Base-by-base conservation (phyloP, 805 yeast genomes). In the Debaryomyces hansenii region DNA sequence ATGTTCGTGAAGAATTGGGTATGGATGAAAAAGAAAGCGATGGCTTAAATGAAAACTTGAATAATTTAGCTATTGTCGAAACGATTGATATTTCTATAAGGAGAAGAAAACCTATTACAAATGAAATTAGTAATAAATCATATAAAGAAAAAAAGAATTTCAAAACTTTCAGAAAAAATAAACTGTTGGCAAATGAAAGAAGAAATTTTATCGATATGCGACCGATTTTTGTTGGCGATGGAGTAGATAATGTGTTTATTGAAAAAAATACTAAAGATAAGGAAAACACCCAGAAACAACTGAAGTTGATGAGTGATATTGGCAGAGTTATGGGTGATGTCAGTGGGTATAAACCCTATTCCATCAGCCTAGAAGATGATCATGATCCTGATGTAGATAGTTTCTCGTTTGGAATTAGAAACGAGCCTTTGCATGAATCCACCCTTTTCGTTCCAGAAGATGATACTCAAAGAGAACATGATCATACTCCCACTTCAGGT, bases 61-160 rank as follows among this genome's bases (percentile, higher is more conserved):
- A 50, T n/a, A 56, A 61, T 36, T 45, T 69, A 21, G 66, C 65
- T 0, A 59, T 66, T 12, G 71, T 69, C 4, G 72, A 69, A 46
- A 52, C 56, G 6, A 62, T 61, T 6, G 61, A 59, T 18, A 48
- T 69, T 2, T 40, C 42, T 10, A 24, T 54, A 9, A 40, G 69
- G 35, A 33, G 10, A 9, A 41, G 10, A 6, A 15, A 40, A 2
- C 32, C 35, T 9, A 16, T 24, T 20, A 34, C 21, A 2, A 38
- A 9, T 5, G 27, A 41, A 11, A 37, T 20, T 29, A 24, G 16
- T 7, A 37, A 28, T 3, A 42, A 46, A 16, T 42, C 41, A 8
- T 47, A 53, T 34, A 14, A 38, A 14, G 60, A 54, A 9, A 48
- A 64, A 15, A 61, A 59, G 43, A 67, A 69, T 44, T 67, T 67